Evolutionary conservation across 371 early-diverging fungal genomes (phyloP), one percentile per base, ranked within the genome.

Genomic region (Lichtheimia hyalospora): DNA sequence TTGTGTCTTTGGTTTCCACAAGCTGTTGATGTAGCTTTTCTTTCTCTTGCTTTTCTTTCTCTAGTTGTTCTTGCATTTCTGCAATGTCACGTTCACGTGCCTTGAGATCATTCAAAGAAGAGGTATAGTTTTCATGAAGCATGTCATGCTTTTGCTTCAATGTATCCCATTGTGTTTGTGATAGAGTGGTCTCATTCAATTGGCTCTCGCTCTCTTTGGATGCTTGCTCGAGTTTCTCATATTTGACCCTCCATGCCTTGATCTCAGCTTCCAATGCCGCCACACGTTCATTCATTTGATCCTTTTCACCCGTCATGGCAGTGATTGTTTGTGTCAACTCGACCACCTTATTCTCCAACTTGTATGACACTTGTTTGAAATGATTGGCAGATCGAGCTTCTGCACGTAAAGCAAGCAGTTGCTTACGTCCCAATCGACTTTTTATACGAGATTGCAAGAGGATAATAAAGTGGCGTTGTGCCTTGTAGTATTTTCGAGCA

Each of bases 311-410:
- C 57, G 84, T 83, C 52, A 89, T 82, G 56, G 74, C 66, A 14
- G 84, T 84, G 57, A 97, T 67, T 42, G 79, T 73, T 74, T 92
- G 93, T 15, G 95, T 95, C 62, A 98, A 81, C 70, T 92, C 94
- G 61, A 97, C 88, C 51, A 98, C 91, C 84, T 96, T 97, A 78
- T 84, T 92, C 71, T 98, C 98, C 8, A 99, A 83, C 70, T 89
- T 88, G 74, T 91, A 91, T 4, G 96, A 93, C 23, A 90, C 84
- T 67, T 96, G 94, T 71, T 95, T 92, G 73, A 95, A 86, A 67
- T 96, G 96, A 53, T 88, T 89, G 12, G 92, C 92, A 24, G 94
- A 93, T 49, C 90, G 82, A 14, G 93, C 91, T 70, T 99, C 97
- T 16, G 80, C 82, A 65, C 89, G 88, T 41, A 92, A 79, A 40